These are phyloP conservation scores for Penicillium sp. DNA, from an alignment of 2,329 filamentous ascomycete genomes.

Conservation along the genomic window DNA sequence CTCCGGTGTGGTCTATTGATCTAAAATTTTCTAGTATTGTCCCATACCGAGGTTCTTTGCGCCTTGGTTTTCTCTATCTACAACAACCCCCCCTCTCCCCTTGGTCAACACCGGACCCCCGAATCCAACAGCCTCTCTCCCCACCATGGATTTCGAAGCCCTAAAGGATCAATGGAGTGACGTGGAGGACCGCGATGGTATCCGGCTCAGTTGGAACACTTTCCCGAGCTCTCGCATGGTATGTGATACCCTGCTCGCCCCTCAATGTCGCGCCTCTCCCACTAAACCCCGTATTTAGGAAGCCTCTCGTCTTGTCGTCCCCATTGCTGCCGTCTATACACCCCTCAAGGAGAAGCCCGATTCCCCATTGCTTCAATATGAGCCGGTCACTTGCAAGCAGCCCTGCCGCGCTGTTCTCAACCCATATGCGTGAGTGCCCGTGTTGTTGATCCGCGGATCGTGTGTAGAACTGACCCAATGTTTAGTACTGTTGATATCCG, in stretches of 20 bases:
- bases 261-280: constrained; percentile 1
- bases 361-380: constrained; percentile 86
- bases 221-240: constrained; percentile 98
- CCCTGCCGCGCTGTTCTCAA: constrained; percentile 96
- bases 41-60: constrained; percentile 16
- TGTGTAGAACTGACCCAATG: constrained; percentile 25
- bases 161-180: constrained; percentile 96
- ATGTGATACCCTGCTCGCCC: constrained; percentile 31
- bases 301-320: constrained; percentile 90
- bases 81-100: constrained; percentile 23
- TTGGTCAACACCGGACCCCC: constrained; percentile 25
- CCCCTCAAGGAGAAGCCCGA: constrained; percentile 91
- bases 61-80: constrained; percentile 16
- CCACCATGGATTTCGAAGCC: constrained; percentile 83
- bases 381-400: constrained; percentile 94
- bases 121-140: constrained; percentile 19
- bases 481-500: constrained; percentile 64
- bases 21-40: constrained; percentile 21
- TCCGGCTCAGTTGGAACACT: constrained; percentile 97
- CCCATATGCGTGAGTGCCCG: constrained; percentile 76
- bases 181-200: constrained; percentile 92
- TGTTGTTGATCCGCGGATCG: constrained; percentile 1
- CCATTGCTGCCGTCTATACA: constrained; percentile 94
- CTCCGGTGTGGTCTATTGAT: constrained; percentile 25
- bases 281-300: constrained; percentile 60